A percentile compares a stretch with the other conserved stretches of the same genome.
phyloP scores from a whole-genome alignment of 495 filamentous ascomycete genomes.

The Lepraria neglecta region DNA sequence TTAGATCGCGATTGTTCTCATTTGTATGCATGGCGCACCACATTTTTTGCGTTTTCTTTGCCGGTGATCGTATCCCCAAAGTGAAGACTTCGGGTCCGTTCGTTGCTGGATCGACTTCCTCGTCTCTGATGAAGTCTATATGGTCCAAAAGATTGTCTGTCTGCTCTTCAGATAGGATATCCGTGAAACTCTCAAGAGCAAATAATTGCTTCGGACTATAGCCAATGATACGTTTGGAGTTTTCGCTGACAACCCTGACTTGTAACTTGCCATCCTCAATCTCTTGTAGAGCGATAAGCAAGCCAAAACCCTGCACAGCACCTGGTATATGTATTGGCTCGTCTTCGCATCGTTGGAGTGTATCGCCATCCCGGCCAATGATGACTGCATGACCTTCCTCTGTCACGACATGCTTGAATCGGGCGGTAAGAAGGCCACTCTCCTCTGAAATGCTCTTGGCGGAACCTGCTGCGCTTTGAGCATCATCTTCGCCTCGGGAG shows the following conservation, averaged over 20 bases:
- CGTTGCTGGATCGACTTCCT: slow-evolving; percentile 59
- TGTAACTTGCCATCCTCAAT: slow-evolving; percentile 57
- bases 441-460: slow-evolving; percentile 29
- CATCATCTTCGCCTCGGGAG: not conserved
- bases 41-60: slow-evolving; percentile 52
- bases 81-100: slow-evolving; percentile 88
- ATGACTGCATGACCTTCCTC: slow-evolving; percentile 80
- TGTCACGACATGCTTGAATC: slow-evolving; percentile 75
- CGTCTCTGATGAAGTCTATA: slow-evolving; percentile 77
- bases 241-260: slow-evolving; percentile 82
- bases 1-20: slow-evolving; percentile 55
- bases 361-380: slow-evolving; percentile 65
- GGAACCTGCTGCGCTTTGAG: slow-evolving; percentile 16
- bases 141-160: slow-evolving; percentile 77
- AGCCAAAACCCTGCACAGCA: slow-evolving; percentile 80
- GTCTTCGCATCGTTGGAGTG: slow-evolving; percentile 69
- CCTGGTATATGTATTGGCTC: slow-evolving; percentile 91
- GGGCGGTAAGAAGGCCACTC: slow-evolving; percentile 51
- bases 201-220: slow-evolving; percentile 77
- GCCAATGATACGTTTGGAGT: slow-evolving; percentile 68
- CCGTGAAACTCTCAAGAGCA: slow-evolving; percentile 62
- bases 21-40: slow-evolving; percentile 88
- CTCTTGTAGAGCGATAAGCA: slow-evolving; percentile 71
- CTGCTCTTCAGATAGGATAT: slow-evolving; percentile 78
- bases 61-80: slow-evolving; percentile 56